Base-by-base conservation (phyloP, 2,329 filamentous ascomycete species). In the Monosporascus sp. region DNA sequence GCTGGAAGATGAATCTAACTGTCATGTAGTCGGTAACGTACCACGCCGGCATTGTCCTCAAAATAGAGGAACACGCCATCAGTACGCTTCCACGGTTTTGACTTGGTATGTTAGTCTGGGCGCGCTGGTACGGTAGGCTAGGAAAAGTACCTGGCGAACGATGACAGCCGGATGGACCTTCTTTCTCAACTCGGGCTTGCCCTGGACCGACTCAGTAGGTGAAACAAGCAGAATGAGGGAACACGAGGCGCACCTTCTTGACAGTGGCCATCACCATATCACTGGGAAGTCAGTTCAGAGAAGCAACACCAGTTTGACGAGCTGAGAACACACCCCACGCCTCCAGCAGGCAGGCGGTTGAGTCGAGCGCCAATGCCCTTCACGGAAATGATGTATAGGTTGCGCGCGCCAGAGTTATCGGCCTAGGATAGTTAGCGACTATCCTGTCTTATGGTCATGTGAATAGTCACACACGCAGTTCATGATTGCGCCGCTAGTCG, bases 341-440 rank as follows among this genome's bases (percentile, higher is more conserved):
- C 93, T 68, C 89, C 93, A 71, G 93, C 93, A 68, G 93, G 93
- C 72, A 97, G 85, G 76, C 93, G 87, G 86, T 97, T 97, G 70
- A 97, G 87, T 68, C 93, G 90, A 66, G 93, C 93, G 82, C 93
- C 93, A 72, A 93, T 90, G 78, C 93, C 93, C 85, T 95, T 96
- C 80, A 97, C 93, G 76, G 93, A 89, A 81, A 97, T 97, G 85
- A 97, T 96, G 90, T 97, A 97, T 65, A 97, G 83, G 82, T 97
- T 97, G 68, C 91, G 91, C 72, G 93, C 93, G 72, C 93, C 93
- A 59, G 91, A 96, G 89, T 97, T 97, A 84, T 97, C 93, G 76
- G 86, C 89, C 31, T 34, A 5, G 9, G 31, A 14, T 34, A 34
- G 9, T 34, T 14, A 34, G 31, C 31, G 31, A 34, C 31, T 34